phyloP scores from a whole-genome alignment of 1,139 yeast genomes.

The Scheffersomyces illinoinensis region DNA sequence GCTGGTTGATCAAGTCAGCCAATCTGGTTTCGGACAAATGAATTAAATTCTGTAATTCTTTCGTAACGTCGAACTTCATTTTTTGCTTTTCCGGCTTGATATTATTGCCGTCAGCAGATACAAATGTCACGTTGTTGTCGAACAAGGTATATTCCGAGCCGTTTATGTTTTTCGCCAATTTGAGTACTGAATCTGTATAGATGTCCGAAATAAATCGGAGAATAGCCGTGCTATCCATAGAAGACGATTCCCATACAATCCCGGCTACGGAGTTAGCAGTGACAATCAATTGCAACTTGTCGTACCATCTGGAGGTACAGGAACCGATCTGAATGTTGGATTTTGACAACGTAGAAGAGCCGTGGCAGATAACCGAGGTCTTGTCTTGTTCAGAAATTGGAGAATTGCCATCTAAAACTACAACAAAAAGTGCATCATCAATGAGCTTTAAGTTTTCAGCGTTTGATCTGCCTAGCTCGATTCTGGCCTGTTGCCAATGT shows the following conservation, averaged over 20 bases:
- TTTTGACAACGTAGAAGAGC: slow-evolving; percentile 54
- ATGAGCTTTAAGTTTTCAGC: slow-evolving; percentile 45
- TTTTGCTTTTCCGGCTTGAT: slow-evolving; percentile 44
- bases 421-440: slow-evolving; percentile 66
- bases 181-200: slow-evolving; percentile 70
- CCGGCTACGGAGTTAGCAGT: slow-evolving; percentile 75
- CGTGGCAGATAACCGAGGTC: slow-evolving; percentile 57
- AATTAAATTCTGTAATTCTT: slow-evolving; percentile 46
- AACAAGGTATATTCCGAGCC: slow-evolving; percentile 71
- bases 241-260: slow-evolving; percentile 70
- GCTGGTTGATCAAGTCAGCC: slow-evolving; percentile 74
- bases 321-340: slow-evolving; percentile 70
- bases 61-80: slow-evolving; percentile 53
- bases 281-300: slow-evolving; percentile 68
- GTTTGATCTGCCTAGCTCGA: slow-evolving; percentile 48
- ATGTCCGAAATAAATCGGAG: slow-evolving; percentile 72
- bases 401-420: slow-evolving; percentile 61
- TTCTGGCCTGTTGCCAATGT: slow-evolving; percentile 62
- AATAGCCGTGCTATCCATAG: slow-evolving; percentile 80
- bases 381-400: slow-evolving; percentile 55
- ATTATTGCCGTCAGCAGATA: slow-evolving; percentile 33
- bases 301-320: slow-evolving; percentile 80
- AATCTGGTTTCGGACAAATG: slow-evolving; percentile 75
- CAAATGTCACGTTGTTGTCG: slow-evolving; percentile 40
- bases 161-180: slow-evolving; percentile 70